These are phyloP conservation scores for Dianthus caryophyllus DNA, from an alignment of 148 eudicot genomes.

Conservation along the genomic window DNA sequence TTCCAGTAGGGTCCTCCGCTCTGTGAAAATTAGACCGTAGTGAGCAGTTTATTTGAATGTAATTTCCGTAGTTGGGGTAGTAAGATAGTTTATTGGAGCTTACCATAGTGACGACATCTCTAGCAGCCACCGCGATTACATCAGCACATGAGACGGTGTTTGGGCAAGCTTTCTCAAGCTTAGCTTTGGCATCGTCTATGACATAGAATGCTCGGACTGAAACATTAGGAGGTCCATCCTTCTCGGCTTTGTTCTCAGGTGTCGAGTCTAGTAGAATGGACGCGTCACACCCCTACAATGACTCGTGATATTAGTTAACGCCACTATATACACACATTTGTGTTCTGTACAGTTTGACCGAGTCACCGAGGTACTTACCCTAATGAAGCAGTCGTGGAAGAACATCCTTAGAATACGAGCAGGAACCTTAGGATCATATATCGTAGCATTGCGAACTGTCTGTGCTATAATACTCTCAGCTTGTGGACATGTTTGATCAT, in stretches of 20 bases:
- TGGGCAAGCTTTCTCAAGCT: conserved; percentile 62
- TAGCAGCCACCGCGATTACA: conserved; percentile 51
- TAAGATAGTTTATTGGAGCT: background rate
- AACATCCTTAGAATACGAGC: conserved; percentile 69
- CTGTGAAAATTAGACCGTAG: conserved; percentile 15
- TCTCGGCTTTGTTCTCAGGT: conserved; percentile 61
- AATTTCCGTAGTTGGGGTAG: background rate
- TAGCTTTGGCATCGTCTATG: conserved; percentile 55
- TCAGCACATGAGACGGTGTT: conserved; percentile 68
- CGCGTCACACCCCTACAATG: conserved; percentile 65
- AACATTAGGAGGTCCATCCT: conserved; percentile 70
- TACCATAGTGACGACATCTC: conserved; percentile 67
- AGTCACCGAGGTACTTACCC: conserved; percentile 28
- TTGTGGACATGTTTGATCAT: conserved; percentile 55
- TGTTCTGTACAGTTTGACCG: background rate
- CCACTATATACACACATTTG: background rate
- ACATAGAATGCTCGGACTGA: conserved; percentile 62
- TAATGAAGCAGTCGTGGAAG: conserved; percentile 69
- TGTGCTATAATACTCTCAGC: conserved; percentile 45
- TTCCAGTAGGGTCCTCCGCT: conserved; percentile 54
- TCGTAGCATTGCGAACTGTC: conserved; percentile 46
- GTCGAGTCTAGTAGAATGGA: conserved; percentile 59
- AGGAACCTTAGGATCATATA: conserved; percentile 50
- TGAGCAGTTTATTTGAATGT: background rate
- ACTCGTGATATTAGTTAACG: background rate